phyloP scores from a whole-genome alignment of 371 early-diverging fungal genomes.

The Mortierella sp. region DNA sequence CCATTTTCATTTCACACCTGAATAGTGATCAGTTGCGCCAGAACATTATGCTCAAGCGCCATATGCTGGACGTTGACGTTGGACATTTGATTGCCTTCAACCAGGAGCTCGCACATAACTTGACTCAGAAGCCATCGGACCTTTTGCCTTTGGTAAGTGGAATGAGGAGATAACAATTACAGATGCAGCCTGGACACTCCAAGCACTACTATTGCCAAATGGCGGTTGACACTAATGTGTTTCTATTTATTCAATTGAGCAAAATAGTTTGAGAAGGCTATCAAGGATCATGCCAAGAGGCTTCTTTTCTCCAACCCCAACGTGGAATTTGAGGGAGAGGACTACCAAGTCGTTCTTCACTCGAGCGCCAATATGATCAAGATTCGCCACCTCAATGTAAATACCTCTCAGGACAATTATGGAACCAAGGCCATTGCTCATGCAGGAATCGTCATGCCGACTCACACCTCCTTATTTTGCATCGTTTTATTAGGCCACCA shows the following conservation, averaged over 20 bases:
- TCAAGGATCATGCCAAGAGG: conserved; percentile 76
- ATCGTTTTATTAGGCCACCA: conserved; percentile 72
- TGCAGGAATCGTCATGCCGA: not conserved
- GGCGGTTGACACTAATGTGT: too few relatives aligned
- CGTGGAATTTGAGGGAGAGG: conserved; percentile 64
- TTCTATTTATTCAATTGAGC: not conserved
- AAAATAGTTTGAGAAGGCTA: conserved; percentile 89
- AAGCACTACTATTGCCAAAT: not conserved
- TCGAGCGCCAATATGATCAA: conserved; percentile 88
- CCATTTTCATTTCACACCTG: not conserved
- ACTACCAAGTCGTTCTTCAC: conserved; percentile 90
- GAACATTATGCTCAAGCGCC: conserved; percentile 81
- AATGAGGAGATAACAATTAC: not conserved
- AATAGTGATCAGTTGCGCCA: conserved; percentile 91
- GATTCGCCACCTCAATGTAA: conserved; percentile 87
- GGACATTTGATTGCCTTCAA: conserved; percentile 86
- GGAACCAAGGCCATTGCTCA: too few relatives aligned
- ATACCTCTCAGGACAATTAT: not conserved
- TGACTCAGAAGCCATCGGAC: conserved; percentile 84
- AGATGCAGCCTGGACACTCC: not conserved
- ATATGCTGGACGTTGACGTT: conserved; percentile 88
- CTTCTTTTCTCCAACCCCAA: conserved; percentile 69
- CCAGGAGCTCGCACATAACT: conserved; percentile 83
- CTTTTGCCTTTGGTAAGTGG: conserved; percentile 80
- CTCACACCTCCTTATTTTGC: not conserved